Evolutionary conservation across 2,329 filamentous ascomycete genomes (phyloP), one percentile per base, ranked within the genome.

Genomic region (Botrytis deweyae): DNA sequence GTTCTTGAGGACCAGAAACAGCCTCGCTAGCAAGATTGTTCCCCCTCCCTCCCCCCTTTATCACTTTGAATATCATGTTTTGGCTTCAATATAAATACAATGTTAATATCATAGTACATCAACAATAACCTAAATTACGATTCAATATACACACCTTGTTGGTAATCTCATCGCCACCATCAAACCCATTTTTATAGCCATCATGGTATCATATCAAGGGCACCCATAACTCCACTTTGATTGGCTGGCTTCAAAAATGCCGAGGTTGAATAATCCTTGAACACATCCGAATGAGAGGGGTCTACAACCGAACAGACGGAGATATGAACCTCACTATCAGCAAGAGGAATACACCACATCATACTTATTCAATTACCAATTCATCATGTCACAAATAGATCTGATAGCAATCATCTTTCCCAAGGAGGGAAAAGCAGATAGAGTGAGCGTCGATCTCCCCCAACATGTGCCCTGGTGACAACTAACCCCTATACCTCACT

Each of bases 391-490:
- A 33, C 73, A 71, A 70, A 75, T 80, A 16, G 73, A 80, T 49
- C 29, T 80, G 29, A 73, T 80, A 36, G 78, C 78, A 20, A 78
- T 78, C 29, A 55, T 81, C 20, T 70, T 44, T 12, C 78, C 79
- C 25, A 79, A 77, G 42, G 72, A 71, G 4, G 79, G 78, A n/a
- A 81, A 80, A 72, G 72, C 66, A 16, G 78, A 79, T 49, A 74
- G 78, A 67, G 80, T 80, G 74, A 74, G 76, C 58, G 52, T 61
- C 4, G 38, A 58, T 12, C 42, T 63, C 22, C 42, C 38, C 22
- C 59, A 2, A 25, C 42, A 25, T 14, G 7, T 38, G n/a, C 6
- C 44, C 33, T 38, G 18, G n/a, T n/a, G 68, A 58, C n/a, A 38
- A 36, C 62, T 64, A 25, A 71, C 29, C 40, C 42, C 49, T 40